These are phyloP conservation scores for Teratosphaeria viscida DNA, from an alignment of 2,329 filamentous ascomycete genomes.

Conservation along the genomic window DNA sequence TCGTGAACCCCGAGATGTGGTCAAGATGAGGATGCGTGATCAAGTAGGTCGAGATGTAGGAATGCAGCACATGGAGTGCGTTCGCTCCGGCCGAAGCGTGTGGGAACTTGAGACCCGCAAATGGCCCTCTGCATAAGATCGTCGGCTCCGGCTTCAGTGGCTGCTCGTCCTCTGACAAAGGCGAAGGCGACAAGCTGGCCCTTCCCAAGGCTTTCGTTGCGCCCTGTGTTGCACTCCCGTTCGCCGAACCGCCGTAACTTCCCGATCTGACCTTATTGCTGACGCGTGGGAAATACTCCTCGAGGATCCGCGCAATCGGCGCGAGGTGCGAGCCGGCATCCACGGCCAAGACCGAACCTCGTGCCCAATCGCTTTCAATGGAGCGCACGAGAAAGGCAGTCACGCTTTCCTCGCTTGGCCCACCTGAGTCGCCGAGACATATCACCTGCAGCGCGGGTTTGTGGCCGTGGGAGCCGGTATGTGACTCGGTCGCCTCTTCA, in stretches of 20 bases:
- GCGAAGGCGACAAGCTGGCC: conserved; percentile 9
- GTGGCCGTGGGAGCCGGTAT: conserved; percentile 27
- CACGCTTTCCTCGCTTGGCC: conserved; percentile 79
- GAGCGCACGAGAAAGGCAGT: conserved; percentile 86
- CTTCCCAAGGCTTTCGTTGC: neutral
- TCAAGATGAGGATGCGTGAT: conserved; percentile 97
- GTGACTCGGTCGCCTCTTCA: conserved; percentile 23
- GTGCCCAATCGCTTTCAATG: conserved; percentile 64
- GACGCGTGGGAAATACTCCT: conserved; percentile 42
- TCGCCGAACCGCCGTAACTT: conserved; percentile 6
- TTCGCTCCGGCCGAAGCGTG: conserved; percentile 60
- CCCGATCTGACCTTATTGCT: conserved; percentile 9
- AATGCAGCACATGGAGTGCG: conserved; percentile 66
- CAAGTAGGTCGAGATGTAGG: conserved; percentile 76
- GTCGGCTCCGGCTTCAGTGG: conserved; percentile 31
- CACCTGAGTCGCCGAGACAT: conserved; percentile 66
- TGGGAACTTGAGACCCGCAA: conserved; percentile 65
- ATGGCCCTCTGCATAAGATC: conserved; percentile 54
- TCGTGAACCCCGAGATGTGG: conserved; percentile 80
- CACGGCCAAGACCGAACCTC: conserved; percentile 77
- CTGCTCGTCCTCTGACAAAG: conserved; percentile 7
- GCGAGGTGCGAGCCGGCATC: conserved; percentile 87
- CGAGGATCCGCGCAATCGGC: conserved; percentile 70
- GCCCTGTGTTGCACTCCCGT: neutral
- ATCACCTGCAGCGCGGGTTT: conserved; percentile 36